Percentiles rank a stretch among this genome's conserved stretches.
Evolutionary conservation across 73 alveolate genomes (phyloP).

Genomic region (Paraurostyla sp.): DNA sequence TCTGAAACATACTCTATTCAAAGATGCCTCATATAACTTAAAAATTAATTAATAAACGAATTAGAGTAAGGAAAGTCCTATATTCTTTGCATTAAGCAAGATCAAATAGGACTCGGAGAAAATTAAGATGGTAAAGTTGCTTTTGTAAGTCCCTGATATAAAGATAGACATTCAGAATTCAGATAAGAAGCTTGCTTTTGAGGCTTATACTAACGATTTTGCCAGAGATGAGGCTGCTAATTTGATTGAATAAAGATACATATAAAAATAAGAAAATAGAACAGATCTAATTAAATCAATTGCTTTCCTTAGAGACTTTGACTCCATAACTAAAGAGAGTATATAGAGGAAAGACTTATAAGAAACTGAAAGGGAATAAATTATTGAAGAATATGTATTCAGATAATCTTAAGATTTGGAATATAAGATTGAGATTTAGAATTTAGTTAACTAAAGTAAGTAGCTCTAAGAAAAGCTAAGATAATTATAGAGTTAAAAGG

Average conservation of each 20-base stretch:
- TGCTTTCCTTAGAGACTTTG: neutral
- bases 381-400: neutral
- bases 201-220: neutral
- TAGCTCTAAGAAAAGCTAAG: neutral
- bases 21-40: neutral
- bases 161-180: neutral
- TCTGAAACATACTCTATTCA: neutral
- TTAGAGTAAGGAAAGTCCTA: neutral
- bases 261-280: neutral
- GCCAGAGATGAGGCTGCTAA: conserved; percentile 27
- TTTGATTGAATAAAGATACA: neutral
- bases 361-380: neutral
- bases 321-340: no score
- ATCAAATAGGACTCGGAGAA: conserved; percentile 4
- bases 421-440: neutral
- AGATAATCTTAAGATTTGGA: neutral
- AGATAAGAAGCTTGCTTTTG: conserved; percentile 27
- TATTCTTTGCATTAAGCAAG: conserved; percentile 15
- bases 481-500: neutral
- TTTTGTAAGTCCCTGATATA: neutral
- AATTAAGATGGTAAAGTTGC: conserved; percentile 5
- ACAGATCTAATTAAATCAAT: neutral
- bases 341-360: no score
- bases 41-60: neutral
- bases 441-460: neutral